A percentile compares a stretch with the other conserved stretches of the same genome.
Conservation (phyloP, 2,329 filamentous ascomycete genomes). For the Cladophialophora immunda region DNA sequence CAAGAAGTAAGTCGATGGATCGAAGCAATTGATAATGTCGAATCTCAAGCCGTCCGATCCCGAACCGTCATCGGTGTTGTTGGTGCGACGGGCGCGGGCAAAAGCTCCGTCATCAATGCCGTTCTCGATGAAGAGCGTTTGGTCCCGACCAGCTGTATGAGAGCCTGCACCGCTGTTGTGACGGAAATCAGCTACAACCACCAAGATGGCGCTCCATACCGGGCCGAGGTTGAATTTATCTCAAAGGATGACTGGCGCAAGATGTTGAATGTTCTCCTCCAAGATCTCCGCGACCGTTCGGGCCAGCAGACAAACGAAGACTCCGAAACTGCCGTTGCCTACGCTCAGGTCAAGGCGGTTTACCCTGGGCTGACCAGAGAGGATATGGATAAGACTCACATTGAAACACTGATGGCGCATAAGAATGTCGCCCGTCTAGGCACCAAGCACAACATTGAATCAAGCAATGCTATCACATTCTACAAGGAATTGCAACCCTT, state of each 20-base stretch:
- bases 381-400: constrained; percentile 48
- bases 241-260: constrained; percentile 59
- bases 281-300: constrained; percentile 56
- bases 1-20: constrained; percentile 52
- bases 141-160: constrained; percentile 65
- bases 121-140: constrained; percentile 68
- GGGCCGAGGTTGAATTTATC: constrained; percentile 68
- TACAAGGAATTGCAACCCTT: constrained; percentile 58
- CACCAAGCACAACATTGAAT: constrained; percentile 51
- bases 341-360: constrained; percentile 52
- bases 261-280: constrained; percentile 60
- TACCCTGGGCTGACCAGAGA: constrained; percentile 53
- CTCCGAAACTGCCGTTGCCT: constrained; percentile 54
- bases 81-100: constrained; percentile 69
- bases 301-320: constrained; percentile 55
- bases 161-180: constrained; percentile 69
- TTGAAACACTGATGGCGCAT: constrained; percentile 55
- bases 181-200: constrained; percentile 68
- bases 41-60: constrained; percentile 48
- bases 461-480: constrained; percentile 52
- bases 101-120: constrained; percentile 70
- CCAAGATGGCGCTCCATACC: constrained; percentile 55
- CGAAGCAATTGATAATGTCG: constrained; percentile 52
- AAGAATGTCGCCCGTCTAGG: constrained; percentile 58
- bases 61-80: constrained; percentile 62